Evolutionary conservation across 1,284 basidiomycete genomes (phyloP).

Genomic region (Earliella scabrosa): DNA sequence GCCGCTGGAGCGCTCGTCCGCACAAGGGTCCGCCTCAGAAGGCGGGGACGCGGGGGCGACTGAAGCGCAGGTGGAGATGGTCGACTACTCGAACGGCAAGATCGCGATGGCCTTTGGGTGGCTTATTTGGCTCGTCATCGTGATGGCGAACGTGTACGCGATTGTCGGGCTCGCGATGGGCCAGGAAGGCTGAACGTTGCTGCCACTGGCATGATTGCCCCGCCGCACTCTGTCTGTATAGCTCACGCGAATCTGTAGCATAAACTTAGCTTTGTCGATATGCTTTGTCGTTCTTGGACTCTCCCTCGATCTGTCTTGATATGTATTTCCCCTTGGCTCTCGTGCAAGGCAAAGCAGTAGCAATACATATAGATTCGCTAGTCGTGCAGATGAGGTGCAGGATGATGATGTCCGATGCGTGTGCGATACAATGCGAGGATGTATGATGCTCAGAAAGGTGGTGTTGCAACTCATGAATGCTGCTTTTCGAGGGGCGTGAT

Average conservation of each 20-base stretch:
- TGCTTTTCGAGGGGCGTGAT: conserved; percentile 36
- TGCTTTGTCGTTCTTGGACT: no score
- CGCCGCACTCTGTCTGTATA: no score
- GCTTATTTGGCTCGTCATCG: conserved; percentile 65
- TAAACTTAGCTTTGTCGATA: no score
- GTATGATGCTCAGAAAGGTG: no score
- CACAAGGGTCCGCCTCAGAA: conserved; percentile 2
- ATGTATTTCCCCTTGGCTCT: no score
- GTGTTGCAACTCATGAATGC: conserved; percentile 19
- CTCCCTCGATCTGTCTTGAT: no score
- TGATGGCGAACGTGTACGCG: conserved; percentile 73
- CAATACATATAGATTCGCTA: no score
- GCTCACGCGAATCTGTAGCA: no score
- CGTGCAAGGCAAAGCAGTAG: no score
- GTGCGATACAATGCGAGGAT: no score
- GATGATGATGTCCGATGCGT: no score
- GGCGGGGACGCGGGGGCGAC: conserved; percentile 7
- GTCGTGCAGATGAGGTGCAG: no score
- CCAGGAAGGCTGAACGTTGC: conserved; percentile 14
- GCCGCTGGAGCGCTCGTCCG: conserved; percentile 13
- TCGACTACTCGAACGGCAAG: conserved; percentile 69
- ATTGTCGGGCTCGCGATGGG: conserved; percentile 53
- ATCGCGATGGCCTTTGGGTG: conserved; percentile 58
- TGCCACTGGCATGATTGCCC: neutral
- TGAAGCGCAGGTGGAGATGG: conserved; percentile 36